Base-by-base conservation (phyloP, 2,329 filamentous ascomycete species). In the Ophiostoma fasciatum region DNA sequence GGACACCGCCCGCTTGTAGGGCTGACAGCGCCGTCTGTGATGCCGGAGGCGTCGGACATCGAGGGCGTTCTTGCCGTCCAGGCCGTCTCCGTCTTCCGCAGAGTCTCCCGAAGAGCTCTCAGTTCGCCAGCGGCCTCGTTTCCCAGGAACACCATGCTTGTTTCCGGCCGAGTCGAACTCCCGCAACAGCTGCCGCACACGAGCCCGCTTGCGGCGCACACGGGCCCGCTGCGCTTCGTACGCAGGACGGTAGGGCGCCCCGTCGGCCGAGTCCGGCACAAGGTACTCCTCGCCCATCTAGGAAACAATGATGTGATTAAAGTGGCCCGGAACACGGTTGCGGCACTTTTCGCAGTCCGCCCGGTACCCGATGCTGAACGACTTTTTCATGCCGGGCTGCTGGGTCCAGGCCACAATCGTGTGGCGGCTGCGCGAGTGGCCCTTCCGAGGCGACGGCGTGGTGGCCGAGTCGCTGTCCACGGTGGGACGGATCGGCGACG, bases 291-390 rank as follows among this genome's bases (percentile, higher is more conserved):
- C 25, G 4, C 33, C 45, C 9, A 33, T 31, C 62, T 72, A 74
- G 32, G 70, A 72, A 48, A 75, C 66, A 44, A 83, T 74, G 41
- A 85, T 82, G 55, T 87, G 81, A 49, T 80, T 84, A 51, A 83
- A 85, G 52, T 87, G 81, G 1, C 81, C 81, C 0, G 81, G 80
- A 7, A 83, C 77, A 51, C 76, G 80, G 51, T 71, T 64, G 30
- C 68, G 68, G 56, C 81, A 87, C 55, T 84, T 84, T 42, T 84
- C 79, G 51, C 81, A 87, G 54, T 83, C 80, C 11, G 75, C 68
- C 43, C 80, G 64, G 58, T 78, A 85, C 34, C 81, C 81, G 71
- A 85, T 83, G 48, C 78, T 81, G 53, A 85, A 78, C 42, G 68
- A 74, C 52, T 71, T 72, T 57, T 78, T 80, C 67, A 73, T 74